phyloP scores from a whole-genome alignment of 2,329 filamentous ascomycete species.

The Hysterium pulicare region DNA sequence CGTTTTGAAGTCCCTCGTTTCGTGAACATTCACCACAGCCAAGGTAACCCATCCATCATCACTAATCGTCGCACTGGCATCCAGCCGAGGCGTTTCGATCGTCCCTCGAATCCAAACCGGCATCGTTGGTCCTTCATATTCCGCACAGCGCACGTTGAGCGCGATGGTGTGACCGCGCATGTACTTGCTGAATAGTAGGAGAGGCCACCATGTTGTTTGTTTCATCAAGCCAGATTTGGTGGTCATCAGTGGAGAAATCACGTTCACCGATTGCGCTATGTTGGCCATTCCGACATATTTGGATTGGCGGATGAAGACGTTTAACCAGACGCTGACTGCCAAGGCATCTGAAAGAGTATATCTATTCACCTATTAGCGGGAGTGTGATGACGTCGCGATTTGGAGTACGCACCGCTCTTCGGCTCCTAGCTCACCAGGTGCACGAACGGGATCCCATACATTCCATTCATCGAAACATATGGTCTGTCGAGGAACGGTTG shows the following conservation, averaged over 20 bases:
- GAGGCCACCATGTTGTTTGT: conserved; percentile 74
- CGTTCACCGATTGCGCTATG: conserved; percentile 74
- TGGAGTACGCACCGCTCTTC: conserved; percentile 57
- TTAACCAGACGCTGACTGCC: conserved; percentile 72
- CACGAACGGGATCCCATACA: conserved; percentile 71
- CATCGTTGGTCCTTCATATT: conserved; percentile 65
- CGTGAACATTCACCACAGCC: conserved; percentile 69
- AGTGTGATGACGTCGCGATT: no score
- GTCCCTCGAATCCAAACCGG: conserved; percentile 63
- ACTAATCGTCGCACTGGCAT: conserved; percentile 61
- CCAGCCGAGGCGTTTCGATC: conserved; percentile 67
- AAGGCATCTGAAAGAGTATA: conserved; percentile 72
- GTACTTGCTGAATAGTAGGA: conserved; percentile 65
- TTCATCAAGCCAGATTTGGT: conserved; percentile 60
- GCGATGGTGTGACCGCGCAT: conserved; percentile 72
- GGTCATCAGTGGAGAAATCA: conserved; percentile 75
- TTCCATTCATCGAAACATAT: conserved; percentile 89
- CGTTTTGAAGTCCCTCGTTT: conserved; percentile 57
- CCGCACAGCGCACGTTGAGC: conserved; percentile 59
- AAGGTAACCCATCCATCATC: conserved; percentile 61
- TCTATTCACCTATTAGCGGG: conserved; percentile 9
- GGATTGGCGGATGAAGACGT: conserved; percentile 71
- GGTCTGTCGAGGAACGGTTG: conserved; percentile 58
- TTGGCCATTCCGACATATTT: conserved; percentile 73
- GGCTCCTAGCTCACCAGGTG: conserved; percentile 67